Percentiles rank a stretch among this genome's conserved stretches.
Conservation (phyloP, 2,329 filamentous ascomycete species). For the Ophiobolus disseminans region DNA sequence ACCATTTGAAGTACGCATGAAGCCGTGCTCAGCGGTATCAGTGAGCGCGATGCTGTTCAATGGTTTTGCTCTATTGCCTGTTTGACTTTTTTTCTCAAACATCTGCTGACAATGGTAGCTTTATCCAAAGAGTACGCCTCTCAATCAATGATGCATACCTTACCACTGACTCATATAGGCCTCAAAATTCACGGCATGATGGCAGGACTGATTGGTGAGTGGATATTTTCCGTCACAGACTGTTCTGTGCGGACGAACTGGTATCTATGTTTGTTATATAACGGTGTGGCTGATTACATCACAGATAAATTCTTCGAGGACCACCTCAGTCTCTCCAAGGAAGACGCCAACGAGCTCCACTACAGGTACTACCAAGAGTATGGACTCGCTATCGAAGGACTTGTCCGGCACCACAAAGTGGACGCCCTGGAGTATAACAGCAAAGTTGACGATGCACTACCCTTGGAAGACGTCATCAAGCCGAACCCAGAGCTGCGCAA, state of each 20-base stretch:
- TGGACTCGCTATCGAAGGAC: slow-evolving; percentile 93
- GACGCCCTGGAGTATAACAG: slow-evolving; percentile 93
- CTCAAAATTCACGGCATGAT: slow-evolving; percentile 87
- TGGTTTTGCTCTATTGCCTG: too few relatives aligned
- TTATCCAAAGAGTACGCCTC: slow-evolving; percentile 77
- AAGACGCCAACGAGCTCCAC: slow-evolving; percentile 87
- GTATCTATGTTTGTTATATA: too few relatives aligned
- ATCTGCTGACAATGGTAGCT: slow-evolving; percentile 57
- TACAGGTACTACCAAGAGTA: slow-evolving; percentile 94
- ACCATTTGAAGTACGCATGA: neutral
- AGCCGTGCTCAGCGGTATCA: neutral
- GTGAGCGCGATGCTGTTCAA: neutral
- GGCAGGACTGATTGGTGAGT: slow-evolving; percentile 74
- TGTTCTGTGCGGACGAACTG: too few relatives aligned
- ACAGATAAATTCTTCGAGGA: slow-evolving; percentile 66
- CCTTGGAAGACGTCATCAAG: slow-evolving; percentile 82
- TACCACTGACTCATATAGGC: slow-evolving; percentile 55
- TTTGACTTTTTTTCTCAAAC: neutral
- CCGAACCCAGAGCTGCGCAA: slow-evolving; percentile 76
- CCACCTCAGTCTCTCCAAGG: slow-evolving; percentile 74
- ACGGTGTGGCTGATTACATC: slow-evolving; percentile 7
- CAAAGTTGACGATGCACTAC: slow-evolving; percentile 93
- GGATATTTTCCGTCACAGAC: neutral
- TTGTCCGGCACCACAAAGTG: slow-evolving; percentile 93
- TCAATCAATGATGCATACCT: neutral